Evolutionary conservation across 768 basidiomycete genomes (phyloP).

Genomic region (Lyophyllum atratum): DNA sequence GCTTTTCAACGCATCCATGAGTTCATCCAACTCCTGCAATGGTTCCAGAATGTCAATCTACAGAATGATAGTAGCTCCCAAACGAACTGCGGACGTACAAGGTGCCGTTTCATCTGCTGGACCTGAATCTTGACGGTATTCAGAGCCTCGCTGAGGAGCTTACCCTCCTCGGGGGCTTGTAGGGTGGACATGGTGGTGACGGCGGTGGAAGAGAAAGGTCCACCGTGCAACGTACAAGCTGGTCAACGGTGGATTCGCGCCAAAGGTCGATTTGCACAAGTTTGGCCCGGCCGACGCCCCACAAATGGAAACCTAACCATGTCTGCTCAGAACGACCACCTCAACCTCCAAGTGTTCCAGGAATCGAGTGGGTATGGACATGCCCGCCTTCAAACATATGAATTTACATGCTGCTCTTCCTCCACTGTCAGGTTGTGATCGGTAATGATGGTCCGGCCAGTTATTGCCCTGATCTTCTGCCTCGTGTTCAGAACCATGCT

Average conservation of each 20-base stretch:
- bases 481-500: not conserved
- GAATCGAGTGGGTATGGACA: not conserved
- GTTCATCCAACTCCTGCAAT: conserved; percentile 84
- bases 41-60: conserved; percentile 1
- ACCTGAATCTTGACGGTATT: conserved; percentile 90
- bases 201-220: conserved; percentile 5
- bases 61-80: not conserved
- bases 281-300: conserved; percentile 3
- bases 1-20: conserved; percentile 98
- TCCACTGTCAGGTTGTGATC: not conserved
- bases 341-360: not conserved
- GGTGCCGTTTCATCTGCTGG: conserved; percentile 92
- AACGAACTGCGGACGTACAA: conserved; percentile 51
- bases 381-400: not conserved
- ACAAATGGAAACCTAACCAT: not conserved
- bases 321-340: not conserved
- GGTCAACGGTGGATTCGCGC: not conserved
- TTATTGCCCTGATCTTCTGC: not conserved
- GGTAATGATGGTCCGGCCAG: not conserved
- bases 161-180: conserved; percentile 72
- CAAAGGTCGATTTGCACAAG: conserved; percentile 8
- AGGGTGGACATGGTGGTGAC: conserved; percentile 26
- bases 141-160: conserved; percentile 81
- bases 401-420: not conserved
- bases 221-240: conserved; percentile 3